Conservation (phyloP, 1,284 basidiomycete species). For the Cryptococcus hybrid region DNA sequence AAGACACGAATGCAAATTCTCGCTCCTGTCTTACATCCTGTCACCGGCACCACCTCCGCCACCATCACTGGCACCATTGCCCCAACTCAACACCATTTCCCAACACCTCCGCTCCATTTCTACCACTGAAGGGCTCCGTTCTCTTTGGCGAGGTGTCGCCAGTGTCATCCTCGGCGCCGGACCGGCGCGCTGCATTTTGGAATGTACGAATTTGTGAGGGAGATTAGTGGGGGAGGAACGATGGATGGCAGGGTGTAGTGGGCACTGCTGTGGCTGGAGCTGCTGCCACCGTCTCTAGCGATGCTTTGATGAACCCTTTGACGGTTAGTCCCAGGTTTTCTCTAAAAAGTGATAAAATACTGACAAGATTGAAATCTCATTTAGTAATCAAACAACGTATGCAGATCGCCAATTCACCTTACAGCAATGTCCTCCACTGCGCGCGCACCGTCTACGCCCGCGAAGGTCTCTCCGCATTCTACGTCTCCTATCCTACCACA, state of each 20-base stretch:
- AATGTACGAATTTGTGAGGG: slow-evolving; percentile 91
- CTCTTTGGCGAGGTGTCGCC: slow-evolving; percentile 93
- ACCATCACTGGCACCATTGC: slow-evolving; percentile 17
- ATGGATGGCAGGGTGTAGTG: slow-evolving; percentile 45
- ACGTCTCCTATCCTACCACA: slow-evolving; percentile 98
- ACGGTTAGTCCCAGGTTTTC: slow-evolving; percentile 63
- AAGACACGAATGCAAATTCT: slow-evolving; percentile 99
- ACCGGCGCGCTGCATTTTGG: slow-evolving; percentile 96
- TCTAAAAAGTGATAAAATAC: background rate
- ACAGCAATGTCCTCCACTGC: slow-evolving; percentile 78
- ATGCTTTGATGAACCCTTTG: slow-evolving; percentile 99
- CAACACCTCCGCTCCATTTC: slow-evolving; percentile 58
- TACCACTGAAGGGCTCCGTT: slow-evolving; percentile 84
- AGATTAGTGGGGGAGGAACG: slow-evolving; percentile 72
- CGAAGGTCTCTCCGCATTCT: slow-evolving; percentile 92
- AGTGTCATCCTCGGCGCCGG: slow-evolving; percentile 98
- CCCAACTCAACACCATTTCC: slow-evolving; percentile 35
- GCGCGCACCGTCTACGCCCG: slow-evolving; percentile 74
- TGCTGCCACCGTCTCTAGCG: slow-evolving; percentile 88
- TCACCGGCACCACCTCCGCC: slow-evolving; percentile 77
- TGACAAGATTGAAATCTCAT: background rate
- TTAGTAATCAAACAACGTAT: slow-evolving; percentile 98
- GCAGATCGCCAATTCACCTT: slow-evolving; percentile 92
- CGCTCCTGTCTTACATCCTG: slow-evolving; percentile 57
- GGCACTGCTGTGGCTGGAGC: slow-evolving; percentile 84